These are phyloP conservation scores for Purpureocillium lavendulum DNA, from an alignment of 2,329 filamentous ascomycete species.

Conservation along the genomic window DNA sequence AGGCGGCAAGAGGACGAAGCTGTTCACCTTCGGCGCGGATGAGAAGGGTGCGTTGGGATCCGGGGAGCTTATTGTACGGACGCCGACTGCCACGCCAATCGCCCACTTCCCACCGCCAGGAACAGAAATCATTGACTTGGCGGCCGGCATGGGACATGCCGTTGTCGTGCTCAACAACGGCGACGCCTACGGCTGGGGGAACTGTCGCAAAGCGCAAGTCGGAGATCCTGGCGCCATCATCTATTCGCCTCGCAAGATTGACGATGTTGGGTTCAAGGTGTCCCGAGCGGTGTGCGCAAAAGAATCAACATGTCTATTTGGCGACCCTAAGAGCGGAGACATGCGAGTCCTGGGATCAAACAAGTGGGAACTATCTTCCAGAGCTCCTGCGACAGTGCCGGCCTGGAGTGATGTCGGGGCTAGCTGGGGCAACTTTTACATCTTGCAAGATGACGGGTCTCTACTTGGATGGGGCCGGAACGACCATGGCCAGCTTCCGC, in stretches of 20 bases:
- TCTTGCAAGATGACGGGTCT: slow-evolving; percentile 52
- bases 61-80: slow-evolving; percentile 42
- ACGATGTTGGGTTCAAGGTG: slow-evolving; percentile 51
- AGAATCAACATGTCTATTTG: slow-evolving; percentile 74
- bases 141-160: slow-evolving; percentile 71
- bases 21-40: slow-evolving; percentile 60
- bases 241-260: slow-evolving; percentile 53
- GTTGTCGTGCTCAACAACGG: slow-evolving; percentile 68
- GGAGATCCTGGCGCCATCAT: slow-evolving; percentile 49
- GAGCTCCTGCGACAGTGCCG: slow-evolving; percentile 42
- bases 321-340: slow-evolving; percentile 44
- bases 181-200: slow-evolving; percentile 81
- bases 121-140: slow-evolving; percentile 52
- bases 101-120: slow-evolving; percentile 55
- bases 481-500: slow-evolving; percentile 75
- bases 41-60: slow-evolving; percentile 66
- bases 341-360: slow-evolving; percentile 64
- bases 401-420: slow-evolving; percentile 63
- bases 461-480: slow-evolving; percentile 73
- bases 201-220: slow-evolving; percentile 75
- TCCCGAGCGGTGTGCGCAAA: slow-evolving; percentile 66
- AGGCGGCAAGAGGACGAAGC: slow-evolving; percentile 30
- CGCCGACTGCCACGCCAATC: slow-evolving; percentile 39
- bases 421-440: slow-evolving; percentile 75
- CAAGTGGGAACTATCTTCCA: slow-evolving; percentile 59